Percentiles rank a stretch among this genome's conserved stretches.
phyloP scores from a whole-genome alignment of 1,139 yeast genomes.

The Suhomyces anneliseae region DNA sequence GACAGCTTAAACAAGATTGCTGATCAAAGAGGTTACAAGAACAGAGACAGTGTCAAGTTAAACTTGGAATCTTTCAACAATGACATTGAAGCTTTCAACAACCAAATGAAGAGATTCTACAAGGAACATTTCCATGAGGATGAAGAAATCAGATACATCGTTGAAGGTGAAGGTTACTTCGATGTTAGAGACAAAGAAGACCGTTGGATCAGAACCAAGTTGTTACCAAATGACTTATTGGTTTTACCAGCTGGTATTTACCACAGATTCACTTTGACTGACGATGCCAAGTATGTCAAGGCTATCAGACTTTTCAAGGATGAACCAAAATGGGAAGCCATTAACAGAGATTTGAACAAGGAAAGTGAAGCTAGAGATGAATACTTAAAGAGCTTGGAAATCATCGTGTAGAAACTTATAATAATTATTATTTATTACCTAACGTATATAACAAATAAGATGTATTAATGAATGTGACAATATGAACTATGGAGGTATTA shows the following conservation, averaged over 20 bases:
- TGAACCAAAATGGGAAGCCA: conserved; percentile 96
- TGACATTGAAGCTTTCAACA: conserved; percentile 56
- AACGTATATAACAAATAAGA: too few species aligned
- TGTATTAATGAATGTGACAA: not conserved
- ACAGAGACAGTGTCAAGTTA: conserved; percentile 71
- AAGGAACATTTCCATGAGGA: conserved; percentile 94
- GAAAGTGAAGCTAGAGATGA: conserved; percentile 32
- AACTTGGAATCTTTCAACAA: conserved; percentile 64
- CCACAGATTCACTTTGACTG: conserved; percentile 82
- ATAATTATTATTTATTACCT: too few species aligned
- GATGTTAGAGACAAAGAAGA: conserved; percentile 75
- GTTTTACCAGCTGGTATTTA: conserved; percentile 89
- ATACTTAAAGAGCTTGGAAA: conserved; percentile 25
- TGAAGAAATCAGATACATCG: conserved; percentile 88
- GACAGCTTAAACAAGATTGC: conserved; percentile 71
- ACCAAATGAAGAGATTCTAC: conserved; percentile 70
- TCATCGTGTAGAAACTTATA: not conserved
- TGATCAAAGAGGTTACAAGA: conserved; percentile 66
- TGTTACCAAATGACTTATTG: conserved; percentile 65
- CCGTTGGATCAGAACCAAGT: conserved; percentile 75
- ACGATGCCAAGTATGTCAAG: conserved; percentile 55
- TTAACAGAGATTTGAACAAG: conserved; percentile 52
- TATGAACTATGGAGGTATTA: too few species aligned
- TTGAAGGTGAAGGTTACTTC: conserved; percentile 90
- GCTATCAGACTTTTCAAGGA: conserved; percentile 88